Evolutionary conservation across 2,329 filamentous ascomycete genomes (phyloP).

Genomic region (Fusarium continuum): DNA sequence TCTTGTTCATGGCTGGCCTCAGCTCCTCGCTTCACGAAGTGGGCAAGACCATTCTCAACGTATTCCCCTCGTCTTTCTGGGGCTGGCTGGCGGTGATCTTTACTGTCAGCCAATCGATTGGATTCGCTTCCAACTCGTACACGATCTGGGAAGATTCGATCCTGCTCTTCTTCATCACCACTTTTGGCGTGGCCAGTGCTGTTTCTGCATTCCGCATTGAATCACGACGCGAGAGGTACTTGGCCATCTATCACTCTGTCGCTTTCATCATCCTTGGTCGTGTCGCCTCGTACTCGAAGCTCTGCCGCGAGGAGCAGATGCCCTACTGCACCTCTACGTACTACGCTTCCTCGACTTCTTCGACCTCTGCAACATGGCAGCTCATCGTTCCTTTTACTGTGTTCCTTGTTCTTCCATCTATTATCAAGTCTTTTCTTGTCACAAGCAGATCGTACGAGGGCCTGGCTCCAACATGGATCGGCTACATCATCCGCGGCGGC

Average conservation of each 20-base stretch:
- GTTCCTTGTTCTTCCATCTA: constrained; percentile 74
- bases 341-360: constrained; percentile 90
- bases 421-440: constrained; percentile 81
- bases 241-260: constrained; percentile 86
- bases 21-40: constrained; percentile 54
- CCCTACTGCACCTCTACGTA: constrained; percentile 95
- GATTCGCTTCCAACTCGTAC: constrained; percentile 97
- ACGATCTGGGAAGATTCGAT: constrained; percentile 99
- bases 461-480: constrained; percentile 85
- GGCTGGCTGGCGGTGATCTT: constrained; percentile 86
- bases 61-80: constrained; percentile 82
- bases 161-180: constrained; percentile 87
- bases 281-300: constrained; percentile 84
- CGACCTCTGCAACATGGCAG: constrained; percentile 92
- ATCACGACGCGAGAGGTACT: constrained; percentile 70
- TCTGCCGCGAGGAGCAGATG: constrained; percentile 98
- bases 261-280: constrained; percentile 83
- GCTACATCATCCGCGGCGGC: constrained; percentile 78
- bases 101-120: constrained; percentile 86
- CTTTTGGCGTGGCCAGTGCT: constrained; percentile 81
- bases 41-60: constrained; percentile 57
- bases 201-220: constrained; percentile 79
- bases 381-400: constrained; percentile 81
- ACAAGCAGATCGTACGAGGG: constrained; percentile 90
- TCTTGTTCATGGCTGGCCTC: constrained; percentile 54